Base-by-base conservation (phyloP, 306 rosid species). In the Cucurbita ficifolia region DNA sequence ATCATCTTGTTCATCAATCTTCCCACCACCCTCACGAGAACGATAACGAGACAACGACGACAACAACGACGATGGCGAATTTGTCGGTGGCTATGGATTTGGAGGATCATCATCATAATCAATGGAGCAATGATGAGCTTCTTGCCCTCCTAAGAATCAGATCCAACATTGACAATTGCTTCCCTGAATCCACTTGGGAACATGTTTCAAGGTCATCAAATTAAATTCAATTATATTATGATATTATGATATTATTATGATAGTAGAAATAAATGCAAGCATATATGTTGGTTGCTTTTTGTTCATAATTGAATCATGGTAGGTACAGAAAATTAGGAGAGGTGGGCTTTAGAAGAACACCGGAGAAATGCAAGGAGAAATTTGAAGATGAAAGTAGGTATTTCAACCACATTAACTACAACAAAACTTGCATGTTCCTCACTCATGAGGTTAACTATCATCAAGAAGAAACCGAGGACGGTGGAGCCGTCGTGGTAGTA, bases 121-220 rank as follows among this genome's bases (percentile, higher is more conserved):
- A 92, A 18, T 92, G 98, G 98, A 83, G 73, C 10, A 80, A 84
- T 69, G 88, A 90, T 11, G 93, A 92, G 77, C 80, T 88, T 18
- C 86, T 90, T 56, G 88, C 93, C 33, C 91, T 92, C 3, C 70
- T 92, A 62, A 82, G 91, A 75, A 84, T 92, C 90, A 88, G 96
- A 92, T 92, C 98, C 69, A 81, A 64, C 83, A 76, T 86, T 85
- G 91, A 90, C 55, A 82, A 75, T 84, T 88, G 88, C 85, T 84
- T 85, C 84, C 96, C 91, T 0, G 86, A 90, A 0, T 84, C 87
- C 88, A 83, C 88, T 67, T 90, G 98, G 98, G 92, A 92, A 6
- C 89, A 90, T 83, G 91, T 88, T 79, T 90, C 98, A 49, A 85
- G 98, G 98, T 92, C 89, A 19, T 10, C 18, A 36, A 72, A 76